Evolutionary conservation across 306 rosid genomes (phyloP), one percentile per base, ranked within the genome.

Genomic region (Abrus precatorius): DNA sequence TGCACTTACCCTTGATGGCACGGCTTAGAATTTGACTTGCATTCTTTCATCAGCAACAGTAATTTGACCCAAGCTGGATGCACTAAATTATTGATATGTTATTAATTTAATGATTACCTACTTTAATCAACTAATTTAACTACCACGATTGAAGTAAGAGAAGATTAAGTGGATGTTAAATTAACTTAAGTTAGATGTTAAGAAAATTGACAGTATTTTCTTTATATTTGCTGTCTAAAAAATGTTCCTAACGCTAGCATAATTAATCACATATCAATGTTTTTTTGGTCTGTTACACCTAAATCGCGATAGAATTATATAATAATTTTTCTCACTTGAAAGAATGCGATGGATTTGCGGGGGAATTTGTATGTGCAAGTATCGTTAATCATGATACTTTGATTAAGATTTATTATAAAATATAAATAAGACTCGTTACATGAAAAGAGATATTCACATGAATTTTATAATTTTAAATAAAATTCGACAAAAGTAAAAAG

Each of bases 81-180:
- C 2, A 30, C 13, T 69, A 69, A 33, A 32, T 28, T n/a, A 12
- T 4, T 36, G 4, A 36, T 36, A 36, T 36, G 36, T 36, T 71
- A 34, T 36, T 6, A 49, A 13, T 32, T 20, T 4, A 28, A 66
- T 66, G 52, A 70, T 6, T 70, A 49, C 45, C 41, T 11, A 45
- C 62, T 32, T 4, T 47, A 70, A 29, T 1, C 11, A 71, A 43
- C 5, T 36, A 14, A 36, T 14, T 34, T 52, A 34, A 36, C 50
- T n/a, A 53, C 36, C 34, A 14, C 9, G 9, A 6, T 30, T 36
- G 29, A 7, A 69, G 70, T 10, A 12, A 45, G 10, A 49, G 38
- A 48, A 57, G 29, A 70, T 70, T 32, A 49, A 70, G 70, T 65
- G 50, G 50, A 7, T 62, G 11, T 62, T 62, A 13, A 11, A 62